Evolutionary conservation across 176 grass and related monocot species (phyloP), one percentile per base, ranked within the genome.

Genomic region (Hordeum vulgare): DNA sequence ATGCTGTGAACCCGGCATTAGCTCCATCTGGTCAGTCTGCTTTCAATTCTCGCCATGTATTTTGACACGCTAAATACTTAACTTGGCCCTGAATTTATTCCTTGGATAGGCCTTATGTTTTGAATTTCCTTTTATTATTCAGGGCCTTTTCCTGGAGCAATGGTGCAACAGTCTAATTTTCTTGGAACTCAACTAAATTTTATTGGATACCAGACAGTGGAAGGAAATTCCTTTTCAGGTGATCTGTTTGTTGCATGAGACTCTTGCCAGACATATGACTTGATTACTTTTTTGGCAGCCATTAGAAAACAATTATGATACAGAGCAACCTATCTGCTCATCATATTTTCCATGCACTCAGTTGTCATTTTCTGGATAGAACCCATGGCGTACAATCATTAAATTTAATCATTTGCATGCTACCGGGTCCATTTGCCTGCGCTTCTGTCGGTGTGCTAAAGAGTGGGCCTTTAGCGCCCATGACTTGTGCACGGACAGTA

Each of bases 161-260:
- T 69, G 49, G 25, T 71, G 82, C 91, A 79, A 6, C 83, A 79
- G 24, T 31, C 87, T 44, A 92, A 79, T 76, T 80, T 85, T 80
- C 41, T 85, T 35, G 84, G 73, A 25, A 80, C 45, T 78, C 80
- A 79, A 60, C 73, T 41, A 23, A 90, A 61, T 85, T 83, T 79
- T 56, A 59, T 66, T 60, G 77, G 77, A 67, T 83, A 89, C 29
- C 87, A 67, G 76, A 11, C 45, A 39, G 17, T 57, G 24, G 80
- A 87, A 33, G 64, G 56, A 60, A 86, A 26, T 80, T 87, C 80
- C 65, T 69, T 82, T 18, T 83, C 85, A 85, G 91, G 88, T 93
- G 53, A 87, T 58, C 4, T 79, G 9, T 66, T 83, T 72, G 54
- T 82, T 47, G 8, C 83, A 56, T 71, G 63, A 64, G 18, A 79